phyloP scores from a whole-genome alignment of 2,329 filamentous ascomycete species.

The Fusarium duplospermum region DNA sequence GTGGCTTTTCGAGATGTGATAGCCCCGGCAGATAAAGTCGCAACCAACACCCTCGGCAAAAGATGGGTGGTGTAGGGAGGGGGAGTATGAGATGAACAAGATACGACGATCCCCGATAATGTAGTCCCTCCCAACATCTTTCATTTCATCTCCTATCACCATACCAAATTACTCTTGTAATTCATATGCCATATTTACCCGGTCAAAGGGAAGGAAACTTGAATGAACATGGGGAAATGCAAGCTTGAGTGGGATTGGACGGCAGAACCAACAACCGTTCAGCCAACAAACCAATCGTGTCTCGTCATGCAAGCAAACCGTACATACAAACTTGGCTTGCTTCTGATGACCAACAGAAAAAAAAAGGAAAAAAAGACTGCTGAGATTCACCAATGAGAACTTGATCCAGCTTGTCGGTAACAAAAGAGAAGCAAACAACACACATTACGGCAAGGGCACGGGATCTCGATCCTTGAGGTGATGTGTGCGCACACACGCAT shows the following conservation, averaged over 20 bases:
- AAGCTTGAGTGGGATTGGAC: conserved; percentile 9
- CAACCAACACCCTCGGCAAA: conserved; percentile 3
- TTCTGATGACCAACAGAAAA: background rate
- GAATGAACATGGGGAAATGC: background rate
- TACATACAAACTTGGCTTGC: conserved; percentile 18
- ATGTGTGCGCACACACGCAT: background rate
- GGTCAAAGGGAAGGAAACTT: background rate
- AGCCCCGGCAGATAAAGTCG: conserved; percentile 2
- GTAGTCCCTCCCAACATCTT: background rate
- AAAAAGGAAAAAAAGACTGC: background rate
- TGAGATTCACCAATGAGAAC: conserved; percentile 6
- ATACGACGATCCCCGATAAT: background rate
- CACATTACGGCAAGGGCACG: background rate
- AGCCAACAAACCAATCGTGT: conserved; percentile 30
- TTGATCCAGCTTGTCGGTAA: conserved; percentile 12
- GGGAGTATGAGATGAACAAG: background rate
- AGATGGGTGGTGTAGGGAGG: background rate
- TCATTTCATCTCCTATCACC: background rate
- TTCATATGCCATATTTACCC: background rate
- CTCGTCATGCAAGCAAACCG: conserved; percentile 9
- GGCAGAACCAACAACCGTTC: background rate
- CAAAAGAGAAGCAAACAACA: conserved; percentile 21
- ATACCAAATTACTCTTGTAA: background rate
- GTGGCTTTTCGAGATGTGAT: conserved; percentile 42
- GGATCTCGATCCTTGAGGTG: conserved; percentile 11